Percentiles rank a stretch among this genome's conserved stretches.
phyloP scores from a whole-genome alignment of 2,329 filamentous ascomycete genomes.

The Botryotinia globosa region DNA sequence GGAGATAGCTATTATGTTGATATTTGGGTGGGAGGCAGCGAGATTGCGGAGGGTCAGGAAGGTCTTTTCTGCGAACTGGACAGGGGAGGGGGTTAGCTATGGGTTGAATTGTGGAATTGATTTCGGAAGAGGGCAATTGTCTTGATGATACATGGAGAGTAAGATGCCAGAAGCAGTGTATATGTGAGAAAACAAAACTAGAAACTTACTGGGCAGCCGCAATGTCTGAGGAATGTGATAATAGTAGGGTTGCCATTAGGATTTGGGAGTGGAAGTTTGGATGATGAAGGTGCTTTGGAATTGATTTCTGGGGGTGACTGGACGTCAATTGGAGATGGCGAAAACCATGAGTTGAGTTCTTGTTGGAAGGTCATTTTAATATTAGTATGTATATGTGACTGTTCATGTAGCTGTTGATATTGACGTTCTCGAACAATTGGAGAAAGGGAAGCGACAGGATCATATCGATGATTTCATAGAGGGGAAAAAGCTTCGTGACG shows the following conservation, averaged over 20 bases:
- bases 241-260: conserved; percentile 54
- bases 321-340: conserved; percentile 38
- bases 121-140: background rate
- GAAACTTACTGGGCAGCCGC: conserved; percentile 67
- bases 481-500: conserved; percentile 11
- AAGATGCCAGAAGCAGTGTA: too few relatives aligned
- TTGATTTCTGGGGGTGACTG: conserved; percentile 52
- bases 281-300: conserved; percentile 53
- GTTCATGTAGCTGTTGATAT: background rate
- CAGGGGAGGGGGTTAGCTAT: background rate
- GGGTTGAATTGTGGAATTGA: background rate
- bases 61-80: conserved; percentile 57
- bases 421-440: background rate
- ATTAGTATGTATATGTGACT: background rate
- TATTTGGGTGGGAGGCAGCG: conserved; percentile 48
- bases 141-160: too few relatives aligned
- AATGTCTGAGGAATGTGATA: conserved; percentile 68
- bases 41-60: conserved; percentile 54
- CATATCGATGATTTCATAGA: conserved; percentile 6
- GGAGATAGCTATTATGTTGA: conserved; percentile 61
- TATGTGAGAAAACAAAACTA: background rate
- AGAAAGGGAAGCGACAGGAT: background rate
- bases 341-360: conserved; percentile 35
- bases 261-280: conserved; percentile 50
- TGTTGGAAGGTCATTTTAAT: conserved; percentile 36